A percentile compares a stretch with the other conserved stretches of the same genome.
Conservation (phyloP, 345 rosid genomes). For the Hibiscus mutabilis region DNA sequence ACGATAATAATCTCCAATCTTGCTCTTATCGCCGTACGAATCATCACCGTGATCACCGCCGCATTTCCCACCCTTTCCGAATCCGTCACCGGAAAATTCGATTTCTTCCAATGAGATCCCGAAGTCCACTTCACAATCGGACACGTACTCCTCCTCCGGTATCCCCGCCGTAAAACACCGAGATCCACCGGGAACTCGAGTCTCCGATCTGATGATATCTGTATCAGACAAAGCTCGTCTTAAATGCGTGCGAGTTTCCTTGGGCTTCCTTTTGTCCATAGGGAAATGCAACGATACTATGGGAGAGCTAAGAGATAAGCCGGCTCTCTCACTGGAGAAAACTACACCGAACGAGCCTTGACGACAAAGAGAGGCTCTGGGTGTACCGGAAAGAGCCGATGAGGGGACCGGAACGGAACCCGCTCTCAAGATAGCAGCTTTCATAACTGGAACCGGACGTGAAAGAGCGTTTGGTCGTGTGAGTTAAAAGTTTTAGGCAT, state of each 20-base stretch:
- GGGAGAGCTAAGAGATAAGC: conserved; percentile 16
- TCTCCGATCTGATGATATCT: conserved; percentile 34
- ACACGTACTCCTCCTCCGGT: conserved; percentile 40
- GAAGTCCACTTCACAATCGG: conserved; percentile 7
- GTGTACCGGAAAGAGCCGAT: conserved; percentile 23
- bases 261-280: conserved; percentile 16
- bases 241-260: conserved; percentile 19
- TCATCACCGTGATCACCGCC: conserved; percentile 19
- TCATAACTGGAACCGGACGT: conserved; percentile 29
- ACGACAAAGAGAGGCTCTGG: conserved; percentile 31
- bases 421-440: conserved; percentile 43
- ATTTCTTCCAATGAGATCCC: conserved; percentile 37
- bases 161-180: conserved; percentile 31
- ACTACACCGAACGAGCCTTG: conserved; percentile 31
- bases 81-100: conserved; percentile 29
- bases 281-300: conserved; percentile 40
- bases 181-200: conserved; percentile 25
- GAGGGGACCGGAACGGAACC: conserved; percentile 42
- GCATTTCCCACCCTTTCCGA: conserved; percentile 24
- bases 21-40: conserved; percentile 22
- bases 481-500: not conserved
- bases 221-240: conserved; percentile 47
- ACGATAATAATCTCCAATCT: conserved; percentile 58
- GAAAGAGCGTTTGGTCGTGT: not conserved
- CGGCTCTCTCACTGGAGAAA: conserved; percentile 35